Evolutionary conservation across 345 rosid species (phyloP), one percentile per base, ranked within the genome.

Genomic region (Euphorbia lathyris): DNA sequence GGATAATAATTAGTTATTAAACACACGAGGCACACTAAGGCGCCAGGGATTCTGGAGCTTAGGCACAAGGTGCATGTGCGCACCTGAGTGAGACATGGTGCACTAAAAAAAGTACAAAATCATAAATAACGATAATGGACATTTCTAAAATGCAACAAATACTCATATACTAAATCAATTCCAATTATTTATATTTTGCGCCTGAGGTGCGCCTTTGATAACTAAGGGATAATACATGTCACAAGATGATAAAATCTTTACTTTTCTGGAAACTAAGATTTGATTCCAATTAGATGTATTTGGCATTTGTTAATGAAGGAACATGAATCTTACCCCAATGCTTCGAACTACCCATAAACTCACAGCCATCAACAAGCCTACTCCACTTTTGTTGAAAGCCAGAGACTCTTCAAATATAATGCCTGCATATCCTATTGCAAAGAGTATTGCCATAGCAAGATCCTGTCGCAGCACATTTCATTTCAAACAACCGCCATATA

Each of bases 321-420:
- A 29, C 9, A 67, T 67, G 56, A 60, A 69, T 63, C 90, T 87
- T 83, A 95, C 99, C 80, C 97, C 96, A 27, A 88, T 84, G 81
- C 92, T 86, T 76, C 98, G 82, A 43, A 95, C 81, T 38, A 87
- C 85, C 99, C 99, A 95, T 76, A 95, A 78, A 81, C 99, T 85
- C 67, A 92, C 98, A 74, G 98, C 99, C 99, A 95, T 95, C 80
- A 95, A 50, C 48, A 95, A 82, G 77, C 90, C 99, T 19, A 95
- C 94, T 60, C 98, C 98, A 76, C 91, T 95, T 86, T 95, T 95
- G 72, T 90, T 92, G 85, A 95, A 92, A 60, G 99, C 92, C 67
- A 95, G 82, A 81, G 92, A 88, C 81, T 92, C 96, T 78, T 92
- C 98, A 52, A 95, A 95, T 73, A 95, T 84, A 72, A 92, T 95